Evolutionary conservation across 208 protist genomes (phyloP), one percentile per base, ranked within the genome.

Genomic region (Crithidia bombi): DNA sequence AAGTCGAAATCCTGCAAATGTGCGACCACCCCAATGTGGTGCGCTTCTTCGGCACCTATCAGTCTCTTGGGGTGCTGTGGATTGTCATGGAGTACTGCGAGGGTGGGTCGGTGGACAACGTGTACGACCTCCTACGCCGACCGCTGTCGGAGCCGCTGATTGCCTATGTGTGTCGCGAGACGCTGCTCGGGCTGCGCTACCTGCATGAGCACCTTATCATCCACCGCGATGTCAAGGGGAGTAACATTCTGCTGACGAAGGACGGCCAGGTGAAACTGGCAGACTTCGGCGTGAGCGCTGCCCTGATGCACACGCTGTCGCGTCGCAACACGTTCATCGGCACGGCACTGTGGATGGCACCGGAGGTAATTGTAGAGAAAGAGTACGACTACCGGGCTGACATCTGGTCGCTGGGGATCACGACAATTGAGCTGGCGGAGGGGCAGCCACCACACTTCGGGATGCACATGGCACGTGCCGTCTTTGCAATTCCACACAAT

Each of bases 401-500:
- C 61, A 83, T 98, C 26, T 99, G 97, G 97, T 98, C 93, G 65
- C 75, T 98, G 21, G 97, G 97, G 30, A 99, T 99, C 66, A 98
- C 97, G 28, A 73, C 87, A 0, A 98, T 99, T 73, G 98, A 99
- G 64, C 95, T 99, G 90, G 98, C 97, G 35, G 95, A 99, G 76
- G 85, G 81, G 19, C 85, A 85, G 17, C 97, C 96, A 30, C 98
- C 98, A 30, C 85, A 97, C 69, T 65, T 86, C 26, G 95, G 95
- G 43, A 85, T 97, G 55, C 96, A 97, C 72, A 83, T 85, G 7
- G 84, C 88, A 4, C 89, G 87, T 5, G 77, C 82, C 2, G 62
- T 96, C 19, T 91, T 89, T 41, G 68, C 83, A 49, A 94, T 96
- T 59, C 85, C 91, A 7, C 85, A 86, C 57, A 78, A 85, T 52